Evolutionary conservation across 169 alveolate genomes (phyloP).

Genomic region (Plasmodium coatneyi): DNA sequence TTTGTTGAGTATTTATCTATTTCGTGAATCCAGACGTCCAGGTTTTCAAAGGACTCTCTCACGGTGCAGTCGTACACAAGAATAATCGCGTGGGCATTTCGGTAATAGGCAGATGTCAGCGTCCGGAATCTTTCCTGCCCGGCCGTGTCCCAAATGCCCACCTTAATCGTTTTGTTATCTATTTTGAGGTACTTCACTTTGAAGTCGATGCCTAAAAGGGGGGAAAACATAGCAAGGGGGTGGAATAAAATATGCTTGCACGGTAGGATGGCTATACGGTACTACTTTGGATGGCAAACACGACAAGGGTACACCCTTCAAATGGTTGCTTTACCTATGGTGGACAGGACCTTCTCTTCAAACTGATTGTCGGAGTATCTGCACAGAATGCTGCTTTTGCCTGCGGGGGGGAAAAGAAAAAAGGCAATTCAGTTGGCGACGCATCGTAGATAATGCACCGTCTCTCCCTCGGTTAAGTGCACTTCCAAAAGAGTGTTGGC

Average conservation of each 20-base stretch:
- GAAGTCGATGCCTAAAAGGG: constrained; percentile 24
- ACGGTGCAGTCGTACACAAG: constrained; percentile 85
- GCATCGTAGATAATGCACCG: neutral
- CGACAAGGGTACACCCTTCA: too few species aligned
- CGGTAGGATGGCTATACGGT: neutral
- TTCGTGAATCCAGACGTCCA: constrained; percentile 78
- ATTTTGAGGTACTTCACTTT: constrained; percentile 40
- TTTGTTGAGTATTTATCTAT: constrained; percentile 76
- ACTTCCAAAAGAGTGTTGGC: neutral
- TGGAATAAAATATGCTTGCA: neutral
- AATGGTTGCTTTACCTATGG: constrained; percentile 81
- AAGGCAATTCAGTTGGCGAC: neutral
- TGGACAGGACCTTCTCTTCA: constrained; percentile 83
- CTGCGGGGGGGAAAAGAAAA: neutral
- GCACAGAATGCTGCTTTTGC: constrained; percentile 83
- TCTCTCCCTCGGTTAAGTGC: neutral
- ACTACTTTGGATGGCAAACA: too few species aligned
- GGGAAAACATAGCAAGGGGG: neutral
- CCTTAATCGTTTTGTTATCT: constrained; percentile 83
- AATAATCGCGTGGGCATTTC: constrained; percentile 96
- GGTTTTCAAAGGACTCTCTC: constrained; percentile 86
- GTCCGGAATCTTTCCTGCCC: constrained; percentile 97
- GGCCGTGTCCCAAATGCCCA: constrained; percentile 98
- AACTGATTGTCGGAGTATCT: constrained; percentile 87
- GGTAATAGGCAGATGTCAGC: constrained; percentile 95